Evolutionary conservation across 2,329 filamentous ascomycete species (phyloP).

Genomic region (Eutypa lata): DNA sequence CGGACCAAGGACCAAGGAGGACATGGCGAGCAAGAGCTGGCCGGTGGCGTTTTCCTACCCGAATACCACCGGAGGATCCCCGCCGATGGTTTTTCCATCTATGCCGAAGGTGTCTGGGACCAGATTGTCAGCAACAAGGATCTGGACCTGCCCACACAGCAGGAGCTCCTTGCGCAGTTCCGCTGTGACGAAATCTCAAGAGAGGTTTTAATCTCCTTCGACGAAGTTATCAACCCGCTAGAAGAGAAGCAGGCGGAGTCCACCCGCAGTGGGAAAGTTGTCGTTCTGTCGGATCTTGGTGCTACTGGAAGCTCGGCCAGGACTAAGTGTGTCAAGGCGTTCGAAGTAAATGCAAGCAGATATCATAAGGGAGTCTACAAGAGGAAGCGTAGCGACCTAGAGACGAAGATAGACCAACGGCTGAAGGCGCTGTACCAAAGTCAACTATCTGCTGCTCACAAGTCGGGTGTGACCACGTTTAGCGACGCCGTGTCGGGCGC

Average conservation of each 20-base stretch:
- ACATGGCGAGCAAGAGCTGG: conserved; percentile 66
- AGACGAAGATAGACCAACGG: conserved; percentile 81
- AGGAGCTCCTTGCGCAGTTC: conserved; percentile 95
- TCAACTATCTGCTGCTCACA: conserved; percentile 87
- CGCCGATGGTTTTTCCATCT: conserved; percentile 92
- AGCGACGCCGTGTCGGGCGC: conserved; percentile 81
- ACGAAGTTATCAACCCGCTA: conserved; percentile 74
- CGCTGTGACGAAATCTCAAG: conserved; percentile 94
- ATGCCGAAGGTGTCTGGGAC: conserved; percentile 93
- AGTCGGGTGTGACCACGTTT: conserved; percentile 79
- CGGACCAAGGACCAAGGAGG: conserved; percentile 60
- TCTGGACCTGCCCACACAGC: conserved; percentile 91
- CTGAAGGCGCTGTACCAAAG: conserved; percentile 84
- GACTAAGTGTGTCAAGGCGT: conserved; percentile 71
- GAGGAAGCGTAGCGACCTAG: conserved; percentile 80
- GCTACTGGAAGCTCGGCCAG: conserved; percentile 69
- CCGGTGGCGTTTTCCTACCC: conserved; percentile 81
- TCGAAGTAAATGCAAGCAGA: conserved; percentile 84
- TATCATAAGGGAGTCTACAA: conserved; percentile 96
- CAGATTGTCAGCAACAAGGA: conserved; percentile 99
- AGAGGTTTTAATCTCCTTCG: conserved; percentile 82
- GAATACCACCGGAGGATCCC: conserved; percentile 96
- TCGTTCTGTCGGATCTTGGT: conserved; percentile 74
- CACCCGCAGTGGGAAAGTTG: conserved; percentile 66
- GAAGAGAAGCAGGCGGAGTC: conserved; percentile 82